phyloP scores from a whole-genome alignment of 1,139 yeast species.

The Geotrichum klebahnii region DNA sequence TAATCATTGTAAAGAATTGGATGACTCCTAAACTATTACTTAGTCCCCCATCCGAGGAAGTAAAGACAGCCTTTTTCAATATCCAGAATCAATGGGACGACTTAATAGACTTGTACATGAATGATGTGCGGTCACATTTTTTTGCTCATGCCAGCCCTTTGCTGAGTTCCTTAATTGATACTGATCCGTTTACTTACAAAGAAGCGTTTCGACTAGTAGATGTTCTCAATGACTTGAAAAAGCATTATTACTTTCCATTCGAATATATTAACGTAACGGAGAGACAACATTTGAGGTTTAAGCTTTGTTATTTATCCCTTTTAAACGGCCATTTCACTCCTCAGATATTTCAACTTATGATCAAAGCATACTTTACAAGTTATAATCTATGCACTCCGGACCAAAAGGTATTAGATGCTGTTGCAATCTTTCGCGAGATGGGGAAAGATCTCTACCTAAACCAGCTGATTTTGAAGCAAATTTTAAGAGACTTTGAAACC shows the following conservation, averaged over 20 bases:
- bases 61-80: neutral
- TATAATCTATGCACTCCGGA: constrained; percentile 22
- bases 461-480: constrained; percentile 18
- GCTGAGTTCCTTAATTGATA: neutral
- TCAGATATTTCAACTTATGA: neutral
- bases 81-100: neutral
- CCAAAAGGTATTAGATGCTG: constrained; percentile 11
- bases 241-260: constrained; percentile 30
- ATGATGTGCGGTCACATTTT: constrained; percentile 15
- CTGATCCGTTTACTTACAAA: neutral
- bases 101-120: constrained; percentile 8
- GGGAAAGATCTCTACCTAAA: constrained; percentile 23
- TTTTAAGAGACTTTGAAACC: constrained; percentile 20
- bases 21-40: constrained; percentile 13
- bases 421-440: constrained; percentile 14
- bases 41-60: constrained; percentile 6
- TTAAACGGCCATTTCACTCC: constrained; percentile 12
- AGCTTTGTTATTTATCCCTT: constrained; percentile 16
- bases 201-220: constrained; percentile 2
- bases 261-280: constrained; percentile 25
- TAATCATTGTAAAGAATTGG: constrained; percentile 11
- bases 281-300: constrained; percentile 23
- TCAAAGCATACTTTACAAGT: constrained; percentile 16
- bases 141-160: constrained; percentile 3
- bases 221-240: constrained; percentile 25